phyloP scores from a whole-genome alignment of 2,329 filamentous ascomycete species.

The Cryphonectria radicalis region DNA sequence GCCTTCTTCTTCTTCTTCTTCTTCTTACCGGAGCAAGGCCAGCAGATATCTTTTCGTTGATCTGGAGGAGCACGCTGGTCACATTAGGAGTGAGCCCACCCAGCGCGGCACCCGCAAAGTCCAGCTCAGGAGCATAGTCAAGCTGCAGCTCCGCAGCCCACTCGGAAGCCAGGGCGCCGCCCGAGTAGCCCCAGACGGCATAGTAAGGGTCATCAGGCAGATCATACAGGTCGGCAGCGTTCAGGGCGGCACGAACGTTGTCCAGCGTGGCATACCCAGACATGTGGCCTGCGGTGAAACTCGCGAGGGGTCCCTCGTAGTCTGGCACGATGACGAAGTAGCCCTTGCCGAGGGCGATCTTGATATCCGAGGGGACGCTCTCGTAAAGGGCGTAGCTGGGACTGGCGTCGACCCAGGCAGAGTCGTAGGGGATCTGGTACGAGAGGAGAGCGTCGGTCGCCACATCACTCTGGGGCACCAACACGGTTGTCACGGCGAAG shows the following conservation, averaged over 20 bases:
- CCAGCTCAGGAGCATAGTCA: slow-evolving; percentile 53
- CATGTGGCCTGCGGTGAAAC: slow-evolving; percentile 47
- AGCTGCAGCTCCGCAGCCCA: slow-evolving; percentile 54
- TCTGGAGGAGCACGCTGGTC: slow-evolving; percentile 39
- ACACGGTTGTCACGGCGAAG: slow-evolving; percentile 43
- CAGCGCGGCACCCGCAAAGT: slow-evolving; percentile 48
- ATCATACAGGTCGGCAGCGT: slow-evolving; percentile 34
- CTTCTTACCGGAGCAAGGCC: slow-evolving; percentile 36
- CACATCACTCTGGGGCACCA: slow-evolving; percentile 33
- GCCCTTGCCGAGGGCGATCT: slow-evolving; percentile 44
- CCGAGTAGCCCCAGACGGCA: slow-evolving; percentile 58
- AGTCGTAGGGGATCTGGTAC: slow-evolving; percentile 47
- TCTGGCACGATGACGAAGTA: slow-evolving; percentile 52
- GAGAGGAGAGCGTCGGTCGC: slow-evolving; percentile 41
- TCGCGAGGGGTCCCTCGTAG: slow-evolving; percentile 47
- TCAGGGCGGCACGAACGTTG: slow-evolving; percentile 45
- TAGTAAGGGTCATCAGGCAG: slow-evolving; percentile 40
- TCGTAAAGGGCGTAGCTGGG: slow-evolving; percentile 43
- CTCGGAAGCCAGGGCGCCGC: slow-evolving; percentile 53
- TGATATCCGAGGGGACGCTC: slow-evolving; percentile 38
- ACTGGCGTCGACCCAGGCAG: slow-evolving; percentile 43
- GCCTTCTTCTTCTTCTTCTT: background rate
- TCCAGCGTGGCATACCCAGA: slow-evolving; percentile 50
- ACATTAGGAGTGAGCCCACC: slow-evolving; percentile 51
- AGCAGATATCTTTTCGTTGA: slow-evolving; percentile 39